phyloP scores from a whole-genome alignment of 805 yeast genomes.

The Ogataea zsoltii region DNA sequence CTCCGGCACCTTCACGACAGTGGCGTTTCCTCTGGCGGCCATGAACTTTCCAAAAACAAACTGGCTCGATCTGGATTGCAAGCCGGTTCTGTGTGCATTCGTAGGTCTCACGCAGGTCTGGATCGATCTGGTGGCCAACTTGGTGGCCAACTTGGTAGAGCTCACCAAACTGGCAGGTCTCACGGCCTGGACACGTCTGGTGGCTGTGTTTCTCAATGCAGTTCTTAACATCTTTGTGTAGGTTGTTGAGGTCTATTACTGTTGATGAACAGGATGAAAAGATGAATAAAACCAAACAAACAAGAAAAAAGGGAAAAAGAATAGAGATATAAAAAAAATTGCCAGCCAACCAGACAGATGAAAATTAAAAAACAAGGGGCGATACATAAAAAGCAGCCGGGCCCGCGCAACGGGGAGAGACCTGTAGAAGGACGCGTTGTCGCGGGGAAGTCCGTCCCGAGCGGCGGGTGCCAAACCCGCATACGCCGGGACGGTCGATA shows the following conservation, averaged over 20 bases:
- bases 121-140: constrained; percentile 17
- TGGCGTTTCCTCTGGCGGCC: constrained; percentile 35
- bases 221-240: constrained; percentile 21
- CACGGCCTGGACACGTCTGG: constrained; percentile 14
- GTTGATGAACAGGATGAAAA: neutral
- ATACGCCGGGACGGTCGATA: neutral
- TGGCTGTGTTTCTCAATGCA: constrained; percentile 16
- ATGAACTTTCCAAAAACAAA: constrained; percentile 1
- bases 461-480: neutral
- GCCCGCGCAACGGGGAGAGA: neutral
- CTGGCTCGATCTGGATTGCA: constrained; percentile 1
- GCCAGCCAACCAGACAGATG: constrained; percentile 5
- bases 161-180: constrained; percentile 13
- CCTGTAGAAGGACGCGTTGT: too few species aligned
- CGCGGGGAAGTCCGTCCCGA: neutral
- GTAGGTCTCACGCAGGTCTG: constrained; percentile 22
- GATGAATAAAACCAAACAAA: neutral
- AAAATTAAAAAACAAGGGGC: neutral
- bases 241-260: neutral
- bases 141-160: constrained; percentile 1
- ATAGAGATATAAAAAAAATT: neutral
- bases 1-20: constrained; percentile 85
- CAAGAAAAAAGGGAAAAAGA: neutral
- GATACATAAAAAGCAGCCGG: neutral
- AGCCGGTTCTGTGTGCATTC: neutral